These are phyloP conservation scores for Leishmania martiniquensis DNA, from an alignment of 208 protist genomes.

Conservation along the genomic window DNA sequence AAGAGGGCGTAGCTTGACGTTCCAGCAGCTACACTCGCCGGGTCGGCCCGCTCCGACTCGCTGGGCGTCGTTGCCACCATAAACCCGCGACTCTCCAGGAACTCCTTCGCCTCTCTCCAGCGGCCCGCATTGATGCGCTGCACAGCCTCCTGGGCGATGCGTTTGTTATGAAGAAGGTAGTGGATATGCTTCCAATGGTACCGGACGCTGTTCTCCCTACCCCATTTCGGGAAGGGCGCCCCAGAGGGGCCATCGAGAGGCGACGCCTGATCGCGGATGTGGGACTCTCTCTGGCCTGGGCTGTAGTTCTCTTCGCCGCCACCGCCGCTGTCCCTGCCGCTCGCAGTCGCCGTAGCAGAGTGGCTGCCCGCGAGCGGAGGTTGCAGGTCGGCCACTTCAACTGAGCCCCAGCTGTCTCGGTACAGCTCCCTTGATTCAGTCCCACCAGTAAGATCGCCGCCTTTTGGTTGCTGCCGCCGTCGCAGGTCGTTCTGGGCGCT, in stretches of 20 bases:
- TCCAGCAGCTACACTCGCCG: slow-evolving; percentile 12
- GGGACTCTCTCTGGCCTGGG: not conserved
- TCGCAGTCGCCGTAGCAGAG: not conserved
- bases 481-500: not conserved
- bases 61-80: slow-evolving; percentile 31
- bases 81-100: slow-evolving; percentile 56
- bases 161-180: slow-evolving; percentile 78
- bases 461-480: slow-evolving; percentile 13
- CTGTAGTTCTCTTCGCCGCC: slow-evolving; percentile 7
- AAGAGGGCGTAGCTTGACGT: slow-evolving; percentile 51
- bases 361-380: not conserved
- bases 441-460: not conserved
- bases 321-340: not conserved
- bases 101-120: slow-evolving; percentile 74
- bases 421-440: slow-evolving; percentile 40
- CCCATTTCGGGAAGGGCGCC: slow-evolving; percentile 21
- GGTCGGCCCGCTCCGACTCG: slow-evolving; percentile 24
- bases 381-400: slow-evolving; percentile 10
- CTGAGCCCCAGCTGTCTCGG: slow-evolving; percentile 40
- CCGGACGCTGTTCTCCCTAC: slow-evolving; percentile 36
- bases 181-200: slow-evolving; percentile 93
- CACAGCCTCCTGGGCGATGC: slow-evolving; percentile 61
- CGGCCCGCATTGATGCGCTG: slow-evolving; percentile 61
- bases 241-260: slow-evolving; percentile 7
- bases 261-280: slow-evolving; percentile 13